Evolutionary conservation across 2,329 filamentous ascomycete species (phyloP).

Genomic region (Fusarium keratoplasticum): DNA sequence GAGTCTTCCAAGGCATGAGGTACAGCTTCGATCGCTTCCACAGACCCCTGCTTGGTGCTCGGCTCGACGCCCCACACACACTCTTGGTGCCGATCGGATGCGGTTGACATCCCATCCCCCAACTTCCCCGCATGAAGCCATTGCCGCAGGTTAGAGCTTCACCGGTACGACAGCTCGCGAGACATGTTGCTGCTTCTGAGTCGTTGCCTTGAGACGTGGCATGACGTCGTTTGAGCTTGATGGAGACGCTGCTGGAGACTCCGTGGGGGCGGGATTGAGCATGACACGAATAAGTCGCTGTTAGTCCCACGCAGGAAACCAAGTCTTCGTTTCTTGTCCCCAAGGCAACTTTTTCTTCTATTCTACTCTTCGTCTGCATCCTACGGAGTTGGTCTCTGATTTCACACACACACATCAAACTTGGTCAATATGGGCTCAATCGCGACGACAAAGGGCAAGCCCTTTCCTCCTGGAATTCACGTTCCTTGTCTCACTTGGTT

Average conservation of each 20-base stretch:
- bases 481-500: slow-evolving; percentile 70
- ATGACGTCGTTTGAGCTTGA: slow-evolving; percentile 25
- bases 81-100: slow-evolving; percentile 44
- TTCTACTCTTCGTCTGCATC: neutral
- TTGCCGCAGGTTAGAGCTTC: slow-evolving; percentile 14
- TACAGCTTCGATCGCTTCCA: slow-evolving; percentile 9
- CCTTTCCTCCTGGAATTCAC: slow-evolving; percentile 64
- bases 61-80: slow-evolving; percentile 42
- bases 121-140: slow-evolving; percentile 43
- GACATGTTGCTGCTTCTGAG: neutral
- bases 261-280: slow-evolving; percentile 17
- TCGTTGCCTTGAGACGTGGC: slow-evolving; percentile 23
- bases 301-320: slow-evolving; percentile 16
- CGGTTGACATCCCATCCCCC: slow-evolving; percentile 28
- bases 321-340: neutral
- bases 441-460: slow-evolving; percentile 40
- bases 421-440: slow-evolving; percentile 44
- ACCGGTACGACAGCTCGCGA: neutral
- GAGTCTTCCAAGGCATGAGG: neutral
- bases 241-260: slow-evolving; percentile 18
- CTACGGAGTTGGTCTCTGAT: neutral
- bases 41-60: slow-evolving; percentile 26
- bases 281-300: slow-evolving; percentile 19
- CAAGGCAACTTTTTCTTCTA: neutral
- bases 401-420: neutral